phyloP scores from a whole-genome alignment of 371 early-diverging fungal genomes.

The Lichtheimia ramosa region DNA sequence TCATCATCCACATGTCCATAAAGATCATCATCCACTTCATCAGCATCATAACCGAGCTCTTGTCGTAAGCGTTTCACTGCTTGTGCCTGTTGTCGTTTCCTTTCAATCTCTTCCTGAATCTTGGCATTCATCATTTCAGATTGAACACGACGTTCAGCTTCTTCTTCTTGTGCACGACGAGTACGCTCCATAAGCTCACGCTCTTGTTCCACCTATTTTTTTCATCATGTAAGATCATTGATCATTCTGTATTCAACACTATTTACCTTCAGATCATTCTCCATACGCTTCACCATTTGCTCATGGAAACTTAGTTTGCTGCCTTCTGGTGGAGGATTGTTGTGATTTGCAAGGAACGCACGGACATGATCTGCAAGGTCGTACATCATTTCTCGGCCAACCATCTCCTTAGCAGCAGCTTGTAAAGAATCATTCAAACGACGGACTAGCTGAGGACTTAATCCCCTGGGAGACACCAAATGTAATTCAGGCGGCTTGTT shows the following conservation, averaged over 20 bases:
- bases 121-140: slow-evolving; percentile 56
- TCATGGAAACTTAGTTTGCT: slow-evolving; percentile 59
- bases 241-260: neutral
- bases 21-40: slow-evolving; percentile 33
- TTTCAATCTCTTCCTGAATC: slow-evolving; percentile 56
- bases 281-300: slow-evolving; percentile 63
- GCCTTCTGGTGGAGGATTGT: slow-evolving; percentile 52
- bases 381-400: slow-evolving; percentile 77
- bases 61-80: slow-evolving; percentile 30
- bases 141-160: slow-evolving; percentile 50
- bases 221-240: neutral
- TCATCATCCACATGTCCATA: slow-evolving; percentile 16
- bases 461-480: slow-evolving; percentile 55
- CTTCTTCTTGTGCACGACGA: slow-evolving; percentile 38
- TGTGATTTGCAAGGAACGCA: slow-evolving; percentile 67
- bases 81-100: slow-evolving; percentile 45
- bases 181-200: slow-evolving; percentile 41
- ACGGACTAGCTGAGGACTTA: slow-evolving; percentile 50
- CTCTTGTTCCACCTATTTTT: slow-evolving; percentile 29
- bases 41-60: slow-evolving; percentile 32
- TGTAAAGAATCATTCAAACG: slow-evolving; percentile 45
- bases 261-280: slow-evolving; percentile 51
- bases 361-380: slow-evolving; percentile 65
- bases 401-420: slow-evolving; percentile 42
- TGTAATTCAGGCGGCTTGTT: slow-evolving; percentile 64